Evolutionary conservation across 768 basidiomycete species (phyloP), one percentile per base, ranked within the genome.

Genomic region (Auricularia auricula-judae): DNA sequence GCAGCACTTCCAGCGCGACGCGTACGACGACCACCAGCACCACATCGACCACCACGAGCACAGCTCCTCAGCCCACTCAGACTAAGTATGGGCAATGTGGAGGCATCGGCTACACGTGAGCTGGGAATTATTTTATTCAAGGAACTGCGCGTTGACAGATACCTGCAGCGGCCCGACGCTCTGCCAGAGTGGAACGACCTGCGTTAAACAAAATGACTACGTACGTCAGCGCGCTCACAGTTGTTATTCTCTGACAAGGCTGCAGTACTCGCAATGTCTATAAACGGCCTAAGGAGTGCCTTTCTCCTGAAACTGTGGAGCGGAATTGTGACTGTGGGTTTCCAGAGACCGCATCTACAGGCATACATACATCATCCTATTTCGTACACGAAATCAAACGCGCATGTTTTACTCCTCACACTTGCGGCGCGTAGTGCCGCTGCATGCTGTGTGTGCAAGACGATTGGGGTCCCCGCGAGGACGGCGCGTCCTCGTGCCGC

Each of bases 31-130:
- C 61, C 7, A 62, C 61, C 34, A 62, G 36, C 21, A 62, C 61
- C 34, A 62, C 36, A 43, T n/a, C 61, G 29, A 62, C 61, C 16
- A 39, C 34, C 10, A 62, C 61, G 3, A 39, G 23, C 23, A 62
- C 61, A 18, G 21, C 61, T 12, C 21, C 61, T 4, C n/a, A 21
- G 11, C n/a, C 61, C 8, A 62, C 61, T 5, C 33, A 36, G 36
- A 62, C 61, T 5, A 36, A 62, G 21, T 62, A 39, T 36, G 61
- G 61, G 7, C 61, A 62, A 29, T 62, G 61, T 39, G 61, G 61
- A 4, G 61, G 61, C 14, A 62, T 39, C 36, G 61, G 61, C 18
- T 61, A 16, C 4, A 61, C 59, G 59, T 62, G 21, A 36, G 61
- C 12, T 21, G 21, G 36, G 18, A 7, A 8, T 29, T n/a, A 7